Percentiles rank a stretch among this genome's conserved stretches.
These are phyloP conservation scores for Coniferiporia weirii DNA, from an alignment of 1,284 basidiomycete genomes.

Conservation along the genomic window DNA sequence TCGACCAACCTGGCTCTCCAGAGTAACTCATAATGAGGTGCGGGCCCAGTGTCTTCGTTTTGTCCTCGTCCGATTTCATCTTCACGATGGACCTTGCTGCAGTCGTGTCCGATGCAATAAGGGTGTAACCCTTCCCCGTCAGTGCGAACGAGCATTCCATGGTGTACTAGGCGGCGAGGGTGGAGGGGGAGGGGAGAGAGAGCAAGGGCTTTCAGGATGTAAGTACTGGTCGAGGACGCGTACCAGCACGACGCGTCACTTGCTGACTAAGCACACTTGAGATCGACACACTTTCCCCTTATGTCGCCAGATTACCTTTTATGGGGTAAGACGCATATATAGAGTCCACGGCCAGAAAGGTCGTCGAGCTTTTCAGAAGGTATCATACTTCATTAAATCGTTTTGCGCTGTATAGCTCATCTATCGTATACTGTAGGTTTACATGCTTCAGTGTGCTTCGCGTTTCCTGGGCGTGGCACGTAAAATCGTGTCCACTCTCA, in stretches of 20 bases:
- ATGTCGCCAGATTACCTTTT: too few relatives aligned
- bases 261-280: not conserved
- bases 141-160: slow-evolving; percentile 79
- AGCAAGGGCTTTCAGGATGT: not conserved
- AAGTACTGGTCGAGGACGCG: not conserved
- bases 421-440: not conserved
- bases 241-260: not conserved
- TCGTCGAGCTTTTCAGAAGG: too few relatives aligned
- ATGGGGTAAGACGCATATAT: too few relatives aligned
- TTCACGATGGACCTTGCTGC: slow-evolving; percentile 90
- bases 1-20: slow-evolving; percentile 75
- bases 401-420: not conserved
- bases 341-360: too few relatives aligned
- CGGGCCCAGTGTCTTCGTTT: slow-evolving; percentile 88
- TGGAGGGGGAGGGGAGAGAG: not conserved
- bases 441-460: slow-evolving; percentile 29
- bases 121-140: slow-evolving; percentile 85
- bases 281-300: not conserved
- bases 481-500: slow-evolving; percentile 57
- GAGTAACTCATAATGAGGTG: slow-evolving; percentile 95
- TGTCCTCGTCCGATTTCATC: slow-evolving; percentile 97
- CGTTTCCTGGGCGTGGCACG: slow-evolving; percentile 50
- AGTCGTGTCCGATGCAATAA: slow-evolving; percentile 89
- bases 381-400: not conserved
- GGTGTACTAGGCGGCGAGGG: not conserved